Evolutionary conservation across 805 yeast species (phyloP), one percentile per base, ranked within the genome.

Genomic region (Candida anglica): DNA sequence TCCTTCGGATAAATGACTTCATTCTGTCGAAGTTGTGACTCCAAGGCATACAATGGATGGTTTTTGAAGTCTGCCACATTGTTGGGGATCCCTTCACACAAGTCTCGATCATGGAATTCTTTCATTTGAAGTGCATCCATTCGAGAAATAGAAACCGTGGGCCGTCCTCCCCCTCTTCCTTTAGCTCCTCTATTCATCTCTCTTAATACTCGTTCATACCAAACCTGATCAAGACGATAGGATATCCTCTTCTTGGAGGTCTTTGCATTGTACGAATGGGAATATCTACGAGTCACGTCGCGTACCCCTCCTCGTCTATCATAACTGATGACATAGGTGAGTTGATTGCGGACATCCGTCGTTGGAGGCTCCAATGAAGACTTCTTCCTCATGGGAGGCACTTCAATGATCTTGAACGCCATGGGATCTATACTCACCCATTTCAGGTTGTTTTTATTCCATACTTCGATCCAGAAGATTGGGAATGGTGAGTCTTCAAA

Each of bases 341-440:
- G 50, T 28, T 73, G 72, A 44, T 86, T 85, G 13, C 73, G 60
- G 0, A 62, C 46, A 30, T 81, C 82, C 1, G 69, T 58, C 37
- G 63, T 46, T 1, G 93, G 86, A 0, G 98, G 96, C 47, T 89
- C 94, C 14, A 86, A 65, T 32, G 69, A 69, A 22, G 79, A 69
- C 39, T 66, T 71, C 9, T 75, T 61, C 36, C 73, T 56, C 52
- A 59, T 53, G 6, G 76, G 73, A 6, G 81, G 72, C 21, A 74
- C 65, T 54, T 86, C 95, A 25, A 86, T 75, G 6, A 71, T 56
- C 36, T 74, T 58, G 36, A 80, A 71, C 19, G 81, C 79, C 0
- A 81, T 63, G 0, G 97, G 93, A 48, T 93, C 98, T 2, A 88
- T 69, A 2, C 94, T 76, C n/a, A 88, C 71, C 94, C 96, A 91